Percentiles rank a stretch among this genome's conserved stretches.
Conservation (phyloP, 306 rosid genomes). For the Quercus gilva region DNA sequence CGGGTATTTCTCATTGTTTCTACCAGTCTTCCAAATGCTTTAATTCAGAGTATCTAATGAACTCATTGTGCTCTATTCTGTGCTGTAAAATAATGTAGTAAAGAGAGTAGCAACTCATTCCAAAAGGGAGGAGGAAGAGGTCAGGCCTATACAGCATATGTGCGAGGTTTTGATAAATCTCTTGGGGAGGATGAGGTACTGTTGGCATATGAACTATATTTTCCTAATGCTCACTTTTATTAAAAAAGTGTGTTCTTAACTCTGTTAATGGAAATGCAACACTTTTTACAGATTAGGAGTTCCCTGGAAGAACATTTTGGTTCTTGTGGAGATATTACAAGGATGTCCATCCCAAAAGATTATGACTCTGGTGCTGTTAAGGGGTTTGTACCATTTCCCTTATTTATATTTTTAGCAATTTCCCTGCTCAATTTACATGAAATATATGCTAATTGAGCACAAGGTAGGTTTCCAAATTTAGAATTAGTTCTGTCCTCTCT, state of each 20-base stretch:
- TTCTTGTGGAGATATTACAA: slow-evolving; percentile 66
- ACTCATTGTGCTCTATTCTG: background rate
- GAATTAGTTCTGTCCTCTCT: background rate
- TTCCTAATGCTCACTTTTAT: background rate
- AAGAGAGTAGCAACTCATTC: slow-evolving; percentile 39
- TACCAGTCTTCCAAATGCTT: background rate
- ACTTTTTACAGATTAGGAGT: slow-evolving; percentile 41
- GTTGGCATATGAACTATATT: background rate
- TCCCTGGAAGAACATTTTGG: slow-evolving; percentile 53
- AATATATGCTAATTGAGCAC: background rate
- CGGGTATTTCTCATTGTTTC: slow-evolving; percentile 26
- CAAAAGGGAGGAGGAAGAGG: slow-evolving; percentile 53
- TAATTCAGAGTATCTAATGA: background rate
- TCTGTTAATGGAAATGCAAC: background rate
- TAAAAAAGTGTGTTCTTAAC: background rate
- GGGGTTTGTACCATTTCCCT: slow-evolving; percentile 45
- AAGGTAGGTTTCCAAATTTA: background rate
- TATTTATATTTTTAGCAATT: background rate
- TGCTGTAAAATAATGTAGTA: slow-evolving; percentile 22
- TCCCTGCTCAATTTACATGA: background rate
- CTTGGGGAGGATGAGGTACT: slow-evolving; percentile 67
- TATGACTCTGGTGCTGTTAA: slow-evolving; percentile 49
- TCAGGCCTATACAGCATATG: slow-evolving; percentile 42
- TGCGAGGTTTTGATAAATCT: slow-evolving; percentile 68
- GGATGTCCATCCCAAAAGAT: slow-evolving; percentile 76